These are phyloP conservation scores for Vigna reflexopilosa DNA, from an alignment of 306 rosid species.

Conservation along the genomic window DNA sequence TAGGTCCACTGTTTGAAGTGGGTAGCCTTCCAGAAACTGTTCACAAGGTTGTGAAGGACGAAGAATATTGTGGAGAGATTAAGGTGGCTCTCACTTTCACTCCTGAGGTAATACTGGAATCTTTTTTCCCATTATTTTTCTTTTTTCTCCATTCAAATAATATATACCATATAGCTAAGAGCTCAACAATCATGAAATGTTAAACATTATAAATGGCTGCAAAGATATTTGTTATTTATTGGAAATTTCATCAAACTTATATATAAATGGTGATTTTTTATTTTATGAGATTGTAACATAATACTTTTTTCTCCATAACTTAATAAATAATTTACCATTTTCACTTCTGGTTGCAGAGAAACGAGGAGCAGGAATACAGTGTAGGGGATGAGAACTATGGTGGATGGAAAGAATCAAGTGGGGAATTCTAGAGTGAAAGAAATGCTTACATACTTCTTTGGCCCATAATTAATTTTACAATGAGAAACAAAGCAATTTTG, in stretches of 20 bases:
- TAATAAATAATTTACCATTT: too few species aligned
- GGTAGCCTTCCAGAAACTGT: conserved; percentile 48
- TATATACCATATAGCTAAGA: neutral
- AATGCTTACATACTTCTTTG: neutral
- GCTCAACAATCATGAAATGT: too few species aligned
- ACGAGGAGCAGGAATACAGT: neutral
- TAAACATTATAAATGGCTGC: too few species aligned
- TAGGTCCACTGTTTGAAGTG: conserved; percentile 47
- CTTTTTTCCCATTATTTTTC: neutral
- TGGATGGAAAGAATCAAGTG: conserved; percentile 47
- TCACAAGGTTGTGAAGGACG: conserved; percentile 54
- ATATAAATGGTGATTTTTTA: too few species aligned
- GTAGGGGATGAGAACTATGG: conserved; percentile 32
- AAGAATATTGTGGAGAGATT: conserved; percentile 56
- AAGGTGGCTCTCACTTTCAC: conserved; percentile 59
- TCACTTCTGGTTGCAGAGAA: conserved; percentile 42
- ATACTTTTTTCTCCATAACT: too few species aligned
- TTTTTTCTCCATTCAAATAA: neutral
- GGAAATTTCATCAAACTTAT: too few species aligned
- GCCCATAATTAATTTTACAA: neutral
- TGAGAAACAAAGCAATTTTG: neutral
- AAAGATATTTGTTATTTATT: too few species aligned
- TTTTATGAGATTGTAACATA: too few species aligned
- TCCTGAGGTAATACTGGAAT: conserved; percentile 45
- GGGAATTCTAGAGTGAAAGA: conserved; percentile 29